Evolutionary conservation across 371 early-diverging fungal genomes (phyloP), one percentile per base, ranked within the genome.

Genomic region (Mucor racemosus): DNA sequence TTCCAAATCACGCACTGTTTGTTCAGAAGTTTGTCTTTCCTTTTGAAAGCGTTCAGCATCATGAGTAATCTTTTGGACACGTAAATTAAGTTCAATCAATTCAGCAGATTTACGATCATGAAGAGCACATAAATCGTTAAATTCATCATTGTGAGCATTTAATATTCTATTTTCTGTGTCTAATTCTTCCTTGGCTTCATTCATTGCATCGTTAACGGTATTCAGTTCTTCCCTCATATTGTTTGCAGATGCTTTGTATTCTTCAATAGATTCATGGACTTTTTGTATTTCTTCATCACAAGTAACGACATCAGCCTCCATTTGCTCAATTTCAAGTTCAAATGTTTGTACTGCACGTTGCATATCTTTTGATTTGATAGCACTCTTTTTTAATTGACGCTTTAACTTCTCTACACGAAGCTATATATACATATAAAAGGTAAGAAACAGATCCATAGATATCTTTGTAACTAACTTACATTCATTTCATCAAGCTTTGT

Each of bases 401-500:
- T 92, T 92, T 35, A 84, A 75, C 11, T 80, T 62, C 15, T 80
- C 76, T n/a, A 93, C 84, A 48, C 87, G 85, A 71, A 80, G 75
- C 87, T 92, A 72, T 15, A 31, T 19, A 13, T 21, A 59, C 21
- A 55, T 34, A 53, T 53, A 33, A 55, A 46, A 14, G 9, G 26
- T 26, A 26, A 26, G 26, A 26, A 26, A 9, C 19, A 36, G 3
- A 21, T 31, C 42, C 33, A 31, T 34, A 39, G 0, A 5, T 14
- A 34, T 3, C 26, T 26, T 3, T 26, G 26, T 26, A 26, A 3
- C 3, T 3, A 26, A 26, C 42, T 61, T 74, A 90, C 90, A 73
- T 85, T 77, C 66, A 94, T 80, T 34, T 94, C 90, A 69, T 93
- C 84, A 35, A 98, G 73, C 71, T 96, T 95, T 9, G 88, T 82